These are phyloP conservation scores for Nothophaeocryptopus gaeumannii DNA, from an alignment of 2,329 filamentous ascomycete genomes.

Conservation along the genomic window DNA sequence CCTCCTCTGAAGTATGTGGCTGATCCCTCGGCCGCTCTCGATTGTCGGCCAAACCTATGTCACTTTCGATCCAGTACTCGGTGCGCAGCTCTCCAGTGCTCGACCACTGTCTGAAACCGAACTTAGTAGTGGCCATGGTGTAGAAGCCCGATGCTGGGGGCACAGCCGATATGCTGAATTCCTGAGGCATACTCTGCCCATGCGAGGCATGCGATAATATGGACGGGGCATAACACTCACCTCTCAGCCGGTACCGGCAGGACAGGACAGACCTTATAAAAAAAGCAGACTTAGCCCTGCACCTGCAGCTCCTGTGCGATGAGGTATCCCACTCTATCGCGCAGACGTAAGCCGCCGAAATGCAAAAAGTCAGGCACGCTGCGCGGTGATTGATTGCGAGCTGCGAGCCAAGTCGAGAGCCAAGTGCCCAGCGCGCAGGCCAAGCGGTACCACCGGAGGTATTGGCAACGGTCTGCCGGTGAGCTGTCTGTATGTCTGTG, in stretches of 20 bases:
- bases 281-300: not conserved
- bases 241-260: slow-evolving; percentile 1
- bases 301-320: slow-evolving; percentile 7
- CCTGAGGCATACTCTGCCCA: too few relatives aligned
- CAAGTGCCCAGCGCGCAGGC: not conserved
- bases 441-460: too few relatives aligned
- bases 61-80: slow-evolving; percentile 19
- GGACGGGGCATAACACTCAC: not conserved
- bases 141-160: not conserved
- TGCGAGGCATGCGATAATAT: not conserved
- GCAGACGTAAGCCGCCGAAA: slow-evolving; percentile 4
- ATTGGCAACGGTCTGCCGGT: not conserved
- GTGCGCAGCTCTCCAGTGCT: slow-evolving; percentile 8
- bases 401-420: not conserved
- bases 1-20: not conserved
- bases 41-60: slow-evolving; percentile 9
- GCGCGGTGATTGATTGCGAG: slow-evolving; percentile 1
- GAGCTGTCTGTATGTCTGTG: not conserved
- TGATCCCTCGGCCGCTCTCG: too few relatives aligned
- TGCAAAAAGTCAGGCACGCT: not conserved
- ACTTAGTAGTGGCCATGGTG: slow-evolving; percentile 15
- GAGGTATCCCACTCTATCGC: not conserved
- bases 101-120: slow-evolving; percentile 18
- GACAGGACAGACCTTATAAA: not conserved
- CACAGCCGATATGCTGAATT: not conserved